Evolutionary conservation across 2,329 filamentous ascomycete genomes (phyloP).

Genomic region (Trichoderma lentiforme): DNA sequence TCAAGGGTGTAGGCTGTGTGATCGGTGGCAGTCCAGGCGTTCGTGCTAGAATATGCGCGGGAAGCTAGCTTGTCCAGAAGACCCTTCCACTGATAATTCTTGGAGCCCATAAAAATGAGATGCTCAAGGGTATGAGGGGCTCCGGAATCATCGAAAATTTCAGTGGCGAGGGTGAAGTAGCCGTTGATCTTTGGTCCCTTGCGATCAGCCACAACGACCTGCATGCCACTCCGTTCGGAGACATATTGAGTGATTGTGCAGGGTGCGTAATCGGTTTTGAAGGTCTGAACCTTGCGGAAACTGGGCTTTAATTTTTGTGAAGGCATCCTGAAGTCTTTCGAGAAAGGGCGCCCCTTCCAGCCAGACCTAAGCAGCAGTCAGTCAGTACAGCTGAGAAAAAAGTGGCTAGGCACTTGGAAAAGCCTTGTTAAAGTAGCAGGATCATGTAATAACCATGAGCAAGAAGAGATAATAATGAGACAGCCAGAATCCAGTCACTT

Average conservation of each 20-base stretch:
- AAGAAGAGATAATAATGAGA: neutral
- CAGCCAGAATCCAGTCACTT: neutral
- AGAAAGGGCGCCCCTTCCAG: neutral
- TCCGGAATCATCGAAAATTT: slow-evolving; percentile 96
- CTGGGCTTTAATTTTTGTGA: slow-evolving; percentile 48
- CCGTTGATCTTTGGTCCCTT: slow-evolving; percentile 93
- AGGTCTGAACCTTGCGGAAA: slow-evolving; percentile 82
- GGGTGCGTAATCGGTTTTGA: slow-evolving; percentile 86
- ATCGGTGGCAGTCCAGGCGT: slow-evolving; percentile 95
- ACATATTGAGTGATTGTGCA: slow-evolving; percentile 92
- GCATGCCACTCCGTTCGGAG: slow-evolving; percentile 90
- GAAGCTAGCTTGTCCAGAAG: slow-evolving; percentile 92
- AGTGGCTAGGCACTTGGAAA: neutral
- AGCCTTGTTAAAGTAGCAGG: neutral
- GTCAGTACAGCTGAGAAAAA: neutral
- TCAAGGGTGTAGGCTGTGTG: slow-evolving; percentile 96
- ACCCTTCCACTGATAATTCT: slow-evolving; percentile 90
- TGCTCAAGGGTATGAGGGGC: slow-evolving; percentile 85
- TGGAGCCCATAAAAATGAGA: slow-evolving; percentile 84
- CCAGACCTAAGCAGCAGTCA: slow-evolving; percentile 22
- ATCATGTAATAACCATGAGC: neutral
- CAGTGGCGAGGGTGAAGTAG: slow-evolving; percentile 92
- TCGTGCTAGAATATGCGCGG: slow-evolving; percentile 87
- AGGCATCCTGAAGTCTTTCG: slow-evolving; percentile 45
- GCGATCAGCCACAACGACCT: slow-evolving; percentile 85